Conservation (phyloP, 2,329 filamentous ascomycete genomes). For the Hypomyces perniciosus region DNA sequence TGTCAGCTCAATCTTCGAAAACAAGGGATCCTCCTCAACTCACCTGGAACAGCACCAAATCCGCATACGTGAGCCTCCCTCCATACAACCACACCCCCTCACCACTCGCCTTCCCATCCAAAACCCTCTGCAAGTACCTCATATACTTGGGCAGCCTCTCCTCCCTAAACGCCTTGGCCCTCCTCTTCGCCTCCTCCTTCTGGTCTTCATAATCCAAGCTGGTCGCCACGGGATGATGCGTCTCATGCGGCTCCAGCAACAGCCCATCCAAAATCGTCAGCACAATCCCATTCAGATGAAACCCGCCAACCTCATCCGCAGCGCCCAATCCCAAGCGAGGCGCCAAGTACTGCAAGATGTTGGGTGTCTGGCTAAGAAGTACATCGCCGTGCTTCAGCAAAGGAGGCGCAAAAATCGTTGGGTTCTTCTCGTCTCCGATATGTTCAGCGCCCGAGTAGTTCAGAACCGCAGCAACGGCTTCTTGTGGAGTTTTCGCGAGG, state of each 20-base stretch:
- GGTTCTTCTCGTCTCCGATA: constrained; percentile 49
- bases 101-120: constrained; percentile 49
- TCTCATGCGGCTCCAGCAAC: constrained; percentile 66
- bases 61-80: constrained; percentile 60
- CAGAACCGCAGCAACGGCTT: constrained; percentile 47
- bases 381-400: constrained; percentile 58
- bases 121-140: constrained; percentile 61
- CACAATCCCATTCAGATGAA: constrained; percentile 55
- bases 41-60: constrained; percentile 68
- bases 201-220: constrained; percentile 68
- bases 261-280: constrained; percentile 67
- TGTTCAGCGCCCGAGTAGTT: constrained; percentile 40
- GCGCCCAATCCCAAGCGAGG: constrained; percentile 51
- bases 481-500: constrained; percentile 25
- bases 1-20: constrained; percentile 5
- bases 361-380: constrained; percentile 62
- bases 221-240: constrained; percentile 63
- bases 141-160: constrained; percentile 67
- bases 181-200: constrained; percentile 57
- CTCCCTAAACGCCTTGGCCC: constrained; percentile 51
- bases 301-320: constrained; percentile 38
- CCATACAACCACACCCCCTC: constrained; percentile 63
- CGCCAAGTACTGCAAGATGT: constrained; percentile 66
- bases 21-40: constrained; percentile 12
- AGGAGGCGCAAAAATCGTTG: constrained; percentile 62